These are phyloP conservation scores for Phlyctochytrium planicorne DNA, from an alignment of 192 early-diverging fungal species.

Conservation along the genomic window DNA sequence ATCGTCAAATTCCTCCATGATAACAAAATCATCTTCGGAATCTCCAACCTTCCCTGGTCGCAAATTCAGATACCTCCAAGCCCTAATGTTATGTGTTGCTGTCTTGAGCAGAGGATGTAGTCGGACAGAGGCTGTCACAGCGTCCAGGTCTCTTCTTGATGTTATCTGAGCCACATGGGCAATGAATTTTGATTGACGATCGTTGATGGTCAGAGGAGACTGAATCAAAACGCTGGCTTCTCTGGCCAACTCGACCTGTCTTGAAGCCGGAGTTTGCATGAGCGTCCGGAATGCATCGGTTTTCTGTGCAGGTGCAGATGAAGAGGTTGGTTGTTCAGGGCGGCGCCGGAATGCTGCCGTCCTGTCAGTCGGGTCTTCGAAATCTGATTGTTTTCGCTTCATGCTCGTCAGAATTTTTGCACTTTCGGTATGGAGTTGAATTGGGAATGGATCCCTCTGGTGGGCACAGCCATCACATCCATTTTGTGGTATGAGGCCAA, in stretches of 20 bases:
- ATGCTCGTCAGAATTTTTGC: too few species aligned
- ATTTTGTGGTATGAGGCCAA: too few species aligned
- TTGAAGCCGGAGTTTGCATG: neutral
- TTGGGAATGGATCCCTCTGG: too few species aligned
- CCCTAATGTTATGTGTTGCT: slow-evolving; percentile 28
- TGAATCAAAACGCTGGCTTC: slow-evolving; percentile 1
- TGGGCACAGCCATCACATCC: too few species aligned
- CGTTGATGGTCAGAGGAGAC: slow-evolving; percentile 3
- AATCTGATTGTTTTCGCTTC: too few species aligned
- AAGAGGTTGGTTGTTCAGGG: too few species aligned
- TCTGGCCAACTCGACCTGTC: neutral
- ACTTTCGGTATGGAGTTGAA: too few species aligned
- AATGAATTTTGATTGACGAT: slow-evolving; percentile 17
- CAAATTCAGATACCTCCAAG: slow-evolving; percentile 16
- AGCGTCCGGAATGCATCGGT: neutral
- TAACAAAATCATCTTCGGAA: slow-evolving; percentile 14
- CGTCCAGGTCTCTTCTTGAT: slow-evolving; percentile 4
- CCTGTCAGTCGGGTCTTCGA: too few species aligned
- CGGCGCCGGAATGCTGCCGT: too few species aligned
- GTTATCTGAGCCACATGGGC: slow-evolving; percentile 11
- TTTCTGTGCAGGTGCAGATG: too few species aligned
- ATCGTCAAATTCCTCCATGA: slow-evolving; percentile 21
- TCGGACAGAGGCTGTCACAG: slow-evolving; percentile 5
- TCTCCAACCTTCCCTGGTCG: neutral
- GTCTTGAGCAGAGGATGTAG: slow-evolving; percentile 11